Evolutionary conservation across 768 basidiomycete species (phyloP).

Genomic region (Gyrodon lividus): DNA sequence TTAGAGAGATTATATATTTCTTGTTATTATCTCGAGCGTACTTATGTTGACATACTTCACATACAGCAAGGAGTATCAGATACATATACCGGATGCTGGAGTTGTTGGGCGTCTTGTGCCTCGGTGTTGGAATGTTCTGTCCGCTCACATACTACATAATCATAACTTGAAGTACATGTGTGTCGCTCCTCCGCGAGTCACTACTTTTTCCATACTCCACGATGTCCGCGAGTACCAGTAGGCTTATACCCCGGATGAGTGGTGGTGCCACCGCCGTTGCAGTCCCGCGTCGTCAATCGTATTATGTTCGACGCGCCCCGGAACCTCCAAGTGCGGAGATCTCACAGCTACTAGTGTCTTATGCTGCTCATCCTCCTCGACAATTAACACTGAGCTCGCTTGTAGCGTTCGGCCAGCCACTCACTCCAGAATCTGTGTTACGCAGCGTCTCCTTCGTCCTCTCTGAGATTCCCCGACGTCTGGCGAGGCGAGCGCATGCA

Average conservation of each 20-base stretch:
- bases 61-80: too few species aligned
- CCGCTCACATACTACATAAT: too few species aligned
- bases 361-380: constrained; percentile 59
- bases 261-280: constrained; percentile 1
- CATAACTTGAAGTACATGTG: too few species aligned
- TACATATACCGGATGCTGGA: neutral
- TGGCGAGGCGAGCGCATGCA: constrained; percentile 71
- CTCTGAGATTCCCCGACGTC: constrained; percentile 72
- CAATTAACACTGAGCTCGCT: constrained; percentile 72
- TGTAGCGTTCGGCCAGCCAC: constrained; percentile 72
- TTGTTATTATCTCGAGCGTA: constrained; percentile 19
- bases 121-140: neutral
- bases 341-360: constrained; percentile 59
- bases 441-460: constrained; percentile 73
- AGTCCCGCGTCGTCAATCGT: constrained; percentile 12
- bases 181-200: neutral
- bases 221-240: constrained; percentile 7
- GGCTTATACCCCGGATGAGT: neutral
- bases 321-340: constrained; percentile 52
- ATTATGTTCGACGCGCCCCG: constrained; percentile 42
- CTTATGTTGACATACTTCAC: neutral
- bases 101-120: neutral
- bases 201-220: neutral
- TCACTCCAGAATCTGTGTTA: constrained; percentile 67
- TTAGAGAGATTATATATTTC: constrained; percentile 23